phyloP scores from a whole-genome alignment of 2,329 filamentous ascomycete species.

The Hortaea werneckii region DNA sequence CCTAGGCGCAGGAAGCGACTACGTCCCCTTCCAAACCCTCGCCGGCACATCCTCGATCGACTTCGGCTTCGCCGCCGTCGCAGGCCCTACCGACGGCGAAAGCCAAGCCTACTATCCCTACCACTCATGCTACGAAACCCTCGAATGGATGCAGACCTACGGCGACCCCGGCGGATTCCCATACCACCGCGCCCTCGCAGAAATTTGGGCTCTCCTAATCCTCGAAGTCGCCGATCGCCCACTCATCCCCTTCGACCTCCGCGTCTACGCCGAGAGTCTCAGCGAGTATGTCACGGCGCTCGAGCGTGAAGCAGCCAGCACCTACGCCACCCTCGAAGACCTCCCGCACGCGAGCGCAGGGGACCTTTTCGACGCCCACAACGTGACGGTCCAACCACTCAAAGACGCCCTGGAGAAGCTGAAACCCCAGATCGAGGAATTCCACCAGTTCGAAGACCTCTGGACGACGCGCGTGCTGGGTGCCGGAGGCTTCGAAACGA shows the following conservation, averaged over 20 bases:
- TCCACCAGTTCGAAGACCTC: conserved; percentile 63
- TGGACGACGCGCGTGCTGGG: conserved; percentile 68
- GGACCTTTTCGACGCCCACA: conserved; percentile 2
- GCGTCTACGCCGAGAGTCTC: conserved; percentile 54
- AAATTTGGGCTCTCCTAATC: conserved; percentile 72
- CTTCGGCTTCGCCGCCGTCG: conserved; percentile 58
- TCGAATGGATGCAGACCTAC: conserved; percentile 70
- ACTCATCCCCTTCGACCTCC: conserved; percentile 72
- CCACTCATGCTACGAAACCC: conserved; percentile 82
- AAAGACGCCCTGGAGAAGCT: conserved; percentile 51
- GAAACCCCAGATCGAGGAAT: conserved; percentile 49
- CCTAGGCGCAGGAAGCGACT: conserved; percentile 69
- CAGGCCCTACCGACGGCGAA: background rate
- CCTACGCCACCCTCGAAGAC: conserved; percentile 3
- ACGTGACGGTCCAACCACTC: conserved; percentile 5
- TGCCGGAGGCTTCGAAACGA: conserved; percentile 62
- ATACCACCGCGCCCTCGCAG: conserved; percentile 69
- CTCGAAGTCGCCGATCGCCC: conserved; percentile 75
- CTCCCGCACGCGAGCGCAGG: conserved; percentile 2
- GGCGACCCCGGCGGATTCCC: conserved; percentile 69
- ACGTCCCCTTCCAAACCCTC: conserved; percentile 82
- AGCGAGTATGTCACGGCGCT: conserved; percentile 1
- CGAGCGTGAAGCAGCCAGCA: conserved; percentile 1
- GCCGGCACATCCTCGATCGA: conserved; percentile 83
- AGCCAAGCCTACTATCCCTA: conserved; percentile 50